Evolutionary conservation across 352 stramenopile genomes (phyloP).

Genomic region (Phytophthora chlamydospora): DNA sequence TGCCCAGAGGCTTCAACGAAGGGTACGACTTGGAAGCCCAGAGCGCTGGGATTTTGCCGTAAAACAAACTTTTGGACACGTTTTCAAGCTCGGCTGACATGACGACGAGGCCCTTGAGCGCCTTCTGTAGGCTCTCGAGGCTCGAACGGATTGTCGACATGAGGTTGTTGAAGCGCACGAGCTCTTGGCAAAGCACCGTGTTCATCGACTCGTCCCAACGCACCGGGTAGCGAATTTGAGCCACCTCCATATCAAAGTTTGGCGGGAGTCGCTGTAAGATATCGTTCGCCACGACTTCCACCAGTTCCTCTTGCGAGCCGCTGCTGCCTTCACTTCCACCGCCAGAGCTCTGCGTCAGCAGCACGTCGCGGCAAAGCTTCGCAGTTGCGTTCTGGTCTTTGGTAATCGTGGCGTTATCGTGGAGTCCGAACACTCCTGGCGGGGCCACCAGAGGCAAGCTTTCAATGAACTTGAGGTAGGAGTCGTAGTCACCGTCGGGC

Average conservation of each 20-base stretch:
- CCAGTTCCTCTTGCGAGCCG: constrained; percentile 90
- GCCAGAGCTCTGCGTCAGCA: constrained; percentile 90
- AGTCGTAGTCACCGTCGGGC: constrained; percentile 72
- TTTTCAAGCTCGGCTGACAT: constrained; percentile 95
- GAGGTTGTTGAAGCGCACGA: constrained; percentile 95
- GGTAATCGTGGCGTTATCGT: constrained; percentile 95
- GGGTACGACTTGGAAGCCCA: constrained; percentile 93
- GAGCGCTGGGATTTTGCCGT: constrained; percentile 90
- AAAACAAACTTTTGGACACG: constrained; percentile 91
- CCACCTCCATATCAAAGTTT: constrained; percentile 94
- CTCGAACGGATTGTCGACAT: constrained; percentile 86
- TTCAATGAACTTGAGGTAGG: constrained; percentile 88
- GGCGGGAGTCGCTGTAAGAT: constrained; percentile 86
- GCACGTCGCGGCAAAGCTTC: constrained; percentile 93
- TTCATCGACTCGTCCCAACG: constrained; percentile 95
- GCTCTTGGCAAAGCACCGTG: constrained; percentile 93
- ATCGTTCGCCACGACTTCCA: constrained; percentile 86
- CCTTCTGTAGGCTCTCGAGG: constrained; percentile 88
- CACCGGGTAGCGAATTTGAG: constrained; percentile 92
- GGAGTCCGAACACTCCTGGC: constrained; percentile 93
- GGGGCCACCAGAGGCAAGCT: constrained; percentile 84
- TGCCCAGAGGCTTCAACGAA: constrained; percentile 92
- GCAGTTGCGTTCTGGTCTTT: constrained; percentile 95
- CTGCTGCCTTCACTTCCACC: constrained; percentile 62
- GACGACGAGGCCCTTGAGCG: constrained; percentile 93